Conservation (phyloP, 2,329 filamentous ascomycete genomes). For the Graphilbum ipis-grandicollis region DNA sequence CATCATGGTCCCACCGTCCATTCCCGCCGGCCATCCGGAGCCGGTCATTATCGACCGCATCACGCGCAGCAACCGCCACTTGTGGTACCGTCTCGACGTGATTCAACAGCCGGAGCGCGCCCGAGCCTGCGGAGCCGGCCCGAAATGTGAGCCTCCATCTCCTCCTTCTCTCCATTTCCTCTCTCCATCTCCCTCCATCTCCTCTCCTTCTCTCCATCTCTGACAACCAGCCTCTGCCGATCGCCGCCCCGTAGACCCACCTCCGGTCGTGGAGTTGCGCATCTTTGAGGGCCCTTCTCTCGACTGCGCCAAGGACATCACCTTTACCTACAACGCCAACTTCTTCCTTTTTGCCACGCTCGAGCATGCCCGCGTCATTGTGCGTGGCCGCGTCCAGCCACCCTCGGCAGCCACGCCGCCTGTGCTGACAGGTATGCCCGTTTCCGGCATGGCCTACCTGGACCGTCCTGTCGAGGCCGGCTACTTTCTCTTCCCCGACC, state of each 20-base stretch:
- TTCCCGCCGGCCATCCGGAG: conserved; percentile 10
- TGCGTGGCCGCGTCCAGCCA: conserved; percentile 57
- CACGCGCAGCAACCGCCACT: conserved; percentile 57
- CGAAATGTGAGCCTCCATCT: conserved; percentile 56
- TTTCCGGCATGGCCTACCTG: conserved; percentile 89
- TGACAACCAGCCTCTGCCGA: conserved; percentile 53
- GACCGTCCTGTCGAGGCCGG: conserved; percentile 66
- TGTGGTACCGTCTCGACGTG: conserved; percentile 71
- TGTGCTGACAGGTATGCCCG: conserved; percentile 83
- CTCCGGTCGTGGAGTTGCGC: conserved; percentile 80
- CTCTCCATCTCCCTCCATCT: too few species aligned
- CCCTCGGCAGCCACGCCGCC: conserved; percentile 55
- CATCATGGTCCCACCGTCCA: conserved; percentile 5
- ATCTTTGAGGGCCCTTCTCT: conserved; percentile 59
- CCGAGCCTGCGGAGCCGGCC: conserved; percentile 84
- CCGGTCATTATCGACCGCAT: conserved; percentile 25
- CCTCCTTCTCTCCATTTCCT: not conserved
- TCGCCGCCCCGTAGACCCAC: conserved; percentile 81
- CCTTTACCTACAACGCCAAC: conserved; percentile 86
- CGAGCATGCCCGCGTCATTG: conserved; percentile 69
- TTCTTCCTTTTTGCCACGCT: conserved; percentile 94
- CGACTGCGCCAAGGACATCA: conserved; percentile 50
- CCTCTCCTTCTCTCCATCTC: conserved; percentile 1
- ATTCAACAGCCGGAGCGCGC: conserved; percentile 91
- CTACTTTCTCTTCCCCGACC: conserved; percentile 95